Evolutionary conservation across 257 asterid species (phyloP), one percentile per base, ranked within the genome.

Genomic region (Nicotiana otophora): DNA sequence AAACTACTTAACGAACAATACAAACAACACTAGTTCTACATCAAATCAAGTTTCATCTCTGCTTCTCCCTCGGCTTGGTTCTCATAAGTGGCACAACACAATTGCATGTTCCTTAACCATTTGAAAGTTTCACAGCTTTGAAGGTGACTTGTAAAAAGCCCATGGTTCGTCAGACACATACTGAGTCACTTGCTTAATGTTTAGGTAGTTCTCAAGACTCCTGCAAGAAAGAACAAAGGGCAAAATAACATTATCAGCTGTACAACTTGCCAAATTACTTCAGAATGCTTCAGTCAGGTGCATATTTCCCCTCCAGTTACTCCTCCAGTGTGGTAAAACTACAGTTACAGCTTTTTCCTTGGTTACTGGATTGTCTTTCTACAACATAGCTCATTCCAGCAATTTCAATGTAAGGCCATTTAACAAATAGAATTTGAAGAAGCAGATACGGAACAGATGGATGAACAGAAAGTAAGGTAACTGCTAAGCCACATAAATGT

Each of bases 91-190:
- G 58, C 58, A 14, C 58, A 53, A 53, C 58, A 11, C 58, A 51
- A 48, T 15, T 58, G 28, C 63, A 28, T 14, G 33, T 51, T 51
- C 63, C 80, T 4, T 51, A 26, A 72, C 39, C 79, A 72, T 39
- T 72, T 70, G 11, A 16, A 46, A 72, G 61, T 60, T 84, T 92
- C 85, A 95, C 65, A 90, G 90, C 92, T 91, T 92, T 62, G 97
- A 90, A 72, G 99, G 99, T 81, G 97, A 80, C 84, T 83, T 64
- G 84, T 95, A 95, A 98, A 98, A 95, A 31, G 91, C 99, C 99
- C 99, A 95, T 63, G 91, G 87, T 8, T 95, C 97, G 31, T 81
- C 83, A 4, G 97, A 90, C 26, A 89, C 28, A 62, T 95, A 95
- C 65, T 82, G 90, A 19, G 98, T 95, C 28, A 95, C 99, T 87